phyloP scores from a whole-genome alignment of 331 rosid species.

The Quercus lobata region DNA sequence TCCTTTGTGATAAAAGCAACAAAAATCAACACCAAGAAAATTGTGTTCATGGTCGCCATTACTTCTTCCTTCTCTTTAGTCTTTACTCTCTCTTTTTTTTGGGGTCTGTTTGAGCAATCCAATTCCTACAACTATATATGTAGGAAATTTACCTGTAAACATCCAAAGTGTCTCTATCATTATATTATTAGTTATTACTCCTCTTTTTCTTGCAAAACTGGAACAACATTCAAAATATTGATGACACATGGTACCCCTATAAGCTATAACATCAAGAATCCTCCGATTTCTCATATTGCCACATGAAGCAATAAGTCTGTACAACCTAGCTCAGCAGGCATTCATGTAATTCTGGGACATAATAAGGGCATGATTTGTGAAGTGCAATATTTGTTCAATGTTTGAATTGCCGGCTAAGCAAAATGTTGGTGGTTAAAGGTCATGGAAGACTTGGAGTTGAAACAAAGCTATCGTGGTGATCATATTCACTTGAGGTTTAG shows the following conservation, averaged over 20 bases:
- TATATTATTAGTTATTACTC: not conserved
- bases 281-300: not conserved
- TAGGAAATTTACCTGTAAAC: not conserved
- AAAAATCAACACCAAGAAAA: slow-evolving; percentile 32
- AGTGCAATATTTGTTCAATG: slow-evolving; percentile 11
- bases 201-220: not conserved
- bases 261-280: slow-evolving; percentile 5
- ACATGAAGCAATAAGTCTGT: not conserved
- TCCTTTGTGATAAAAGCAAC: slow-evolving; percentile 35
- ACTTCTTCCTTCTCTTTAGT: not conserved
- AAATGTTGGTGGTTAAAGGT: slow-evolving; percentile 31
- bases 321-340: not conserved
- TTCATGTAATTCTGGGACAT: slow-evolving; percentile 26
- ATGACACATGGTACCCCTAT: slow-evolving; percentile 2
- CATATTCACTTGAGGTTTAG: slow-evolving; percentile 12
- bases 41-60: slow-evolving; percentile 58
- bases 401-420: slow-evolving; percentile 64
- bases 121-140: slow-evolving; percentile 26
- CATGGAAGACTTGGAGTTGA: slow-evolving; percentile 62
- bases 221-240: slow-evolving; percentile 10
- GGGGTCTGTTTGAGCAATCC: slow-evolving; percentile 9
- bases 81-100: slow-evolving; percentile 1
- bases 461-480: slow-evolving; percentile 44
- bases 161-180: slow-evolving; percentile 1
- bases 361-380: not conserved